Conservation (phyloP, 192 early-diverging fungal species). For the Podila horticola region DNA sequence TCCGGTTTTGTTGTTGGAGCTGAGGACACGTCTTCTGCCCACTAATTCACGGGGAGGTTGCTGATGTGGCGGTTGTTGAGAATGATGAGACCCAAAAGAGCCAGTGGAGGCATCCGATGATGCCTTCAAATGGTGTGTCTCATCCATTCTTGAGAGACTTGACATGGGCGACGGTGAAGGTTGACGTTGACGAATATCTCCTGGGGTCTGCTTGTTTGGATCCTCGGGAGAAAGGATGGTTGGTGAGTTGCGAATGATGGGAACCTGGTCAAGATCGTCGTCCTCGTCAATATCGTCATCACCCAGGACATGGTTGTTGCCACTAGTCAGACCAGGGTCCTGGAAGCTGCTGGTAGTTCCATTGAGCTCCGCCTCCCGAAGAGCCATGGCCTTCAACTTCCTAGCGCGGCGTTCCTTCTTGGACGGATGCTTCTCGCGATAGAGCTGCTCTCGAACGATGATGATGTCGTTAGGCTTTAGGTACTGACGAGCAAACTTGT, state of each 20-base stretch:
- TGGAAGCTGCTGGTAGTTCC: slow-evolving; percentile 25
- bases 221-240: slow-evolving; percentile 44
- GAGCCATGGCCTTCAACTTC: slow-evolving; percentile 36
- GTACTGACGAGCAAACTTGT: slow-evolving; percentile 74
- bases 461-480: slow-evolving; percentile 85
- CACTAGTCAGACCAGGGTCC: slow-evolving; percentile 15
- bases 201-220: slow-evolving; percentile 25
- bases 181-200: slow-evolving; percentile 49
- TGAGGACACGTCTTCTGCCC: slow-evolving; percentile 29
- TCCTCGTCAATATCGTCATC: slow-evolving; percentile 39
- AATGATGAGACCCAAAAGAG: not conserved
- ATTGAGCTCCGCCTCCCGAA: slow-evolving; percentile 23
- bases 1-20: slow-evolving; percentile 17
- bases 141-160: slow-evolving; percentile 33
- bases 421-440: slow-evolving; percentile 47
- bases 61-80: slow-evolving; percentile 8
- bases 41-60: slow-evolving; percentile 19
- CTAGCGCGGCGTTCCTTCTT: slow-evolving; percentile 49
- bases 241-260: slow-evolving; percentile 42
- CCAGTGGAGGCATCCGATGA: slow-evolving; percentile 9
- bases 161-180: slow-evolving; percentile 33
- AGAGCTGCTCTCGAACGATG: slow-evolving; percentile 83
- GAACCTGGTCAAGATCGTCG: slow-evolving; percentile 34
- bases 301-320: slow-evolving; percentile 26
- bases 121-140: slow-evolving; percentile 18